phyloP scores from a whole-genome alignment of 2,329 filamentous ascomycete species.

The Aureobasidium sp. region DNA sequence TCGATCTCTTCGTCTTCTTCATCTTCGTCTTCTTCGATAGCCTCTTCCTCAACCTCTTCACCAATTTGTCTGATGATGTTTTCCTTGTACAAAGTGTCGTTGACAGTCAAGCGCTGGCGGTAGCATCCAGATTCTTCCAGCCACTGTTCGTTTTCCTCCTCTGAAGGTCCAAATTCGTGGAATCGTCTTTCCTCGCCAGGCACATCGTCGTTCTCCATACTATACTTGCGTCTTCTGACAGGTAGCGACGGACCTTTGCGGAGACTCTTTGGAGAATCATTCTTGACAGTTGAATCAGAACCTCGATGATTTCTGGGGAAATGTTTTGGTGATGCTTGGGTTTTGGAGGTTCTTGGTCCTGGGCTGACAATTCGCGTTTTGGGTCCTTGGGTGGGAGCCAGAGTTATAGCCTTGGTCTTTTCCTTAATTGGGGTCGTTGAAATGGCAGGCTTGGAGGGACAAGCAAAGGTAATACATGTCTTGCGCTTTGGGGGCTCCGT shows the following conservation, averaged over 20 bases:
- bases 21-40: conserved; percentile 55
- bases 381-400: conserved; percentile 26
- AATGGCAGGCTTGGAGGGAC: conserved; percentile 45
- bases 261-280: conserved; percentile 36
- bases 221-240: conserved; percentile 28
- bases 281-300: conserved; percentile 43
- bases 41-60: conserved; percentile 87
- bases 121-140: conserved; percentile 60
- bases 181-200: conserved; percentile 56
- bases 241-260: conserved; percentile 29
- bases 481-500: conserved; percentile 41
- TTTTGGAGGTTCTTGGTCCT: conserved; percentile 19
- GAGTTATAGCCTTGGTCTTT: conserved; percentile 31
- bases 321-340: conserved; percentile 23
- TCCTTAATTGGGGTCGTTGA: conserved; percentile 24
- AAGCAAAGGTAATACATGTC: conserved; percentile 66
- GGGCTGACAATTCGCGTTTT: background rate
- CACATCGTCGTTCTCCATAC: conserved; percentile 32
- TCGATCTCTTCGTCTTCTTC: conserved; percentile 54
- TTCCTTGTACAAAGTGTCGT: conserved; percentile 84
- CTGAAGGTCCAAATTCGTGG: conserved; percentile 84
- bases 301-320: conserved; percentile 32
- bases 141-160: conserved; percentile 83
- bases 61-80: conserved; percentile 77
- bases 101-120: conserved; percentile 68